Base-by-base conservation (phyloP, 371 early-diverging fungal species). In the Basidiobolus meristosporus region DNA sequence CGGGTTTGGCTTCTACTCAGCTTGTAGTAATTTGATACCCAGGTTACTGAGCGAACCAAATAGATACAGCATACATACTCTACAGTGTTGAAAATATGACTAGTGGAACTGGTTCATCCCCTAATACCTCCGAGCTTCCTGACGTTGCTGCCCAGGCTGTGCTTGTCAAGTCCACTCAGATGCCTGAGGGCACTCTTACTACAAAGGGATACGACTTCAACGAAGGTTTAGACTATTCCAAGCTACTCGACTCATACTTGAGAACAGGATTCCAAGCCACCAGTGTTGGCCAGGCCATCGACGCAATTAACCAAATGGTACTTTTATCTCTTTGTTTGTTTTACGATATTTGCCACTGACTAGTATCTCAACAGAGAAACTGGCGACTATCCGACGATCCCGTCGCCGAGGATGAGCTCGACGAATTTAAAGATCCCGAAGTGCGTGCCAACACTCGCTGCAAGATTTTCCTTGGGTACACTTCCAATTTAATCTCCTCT, bases 391-490 rank as follows among this genome's bases (percentile, higher is more conserved):
- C 82, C 1, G 82, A 91, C 48, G 90, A 90, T 19, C 82, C 82
- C 10, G 47, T 84, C 16, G 51, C 56, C 1, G 57, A 44, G 0
- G 70, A 70, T 42, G 85, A 85, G 33, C 47, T 57, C 1, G 77
- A 75, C 21, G 77, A 83, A 16, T 68, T 62, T 16, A 57, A 63
- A 38, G 79, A 82, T 40, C 69, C 76, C 0, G 62, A 60, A 40
- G 59, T 62, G 15, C 70, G 90, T 16, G 43, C 51, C 34, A 53
- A 64, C 9, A 68, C 69, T 39, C 83, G 80, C 49, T 93, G 93
- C 68, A 95, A 93, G 59, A 89, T 97, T 21, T 97, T 93, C 50
- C 56, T 97, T 31, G 96, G 96, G 2, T 97, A 90, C 52, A 99
- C 99, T 2, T 93, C 95, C 32, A 99, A 99, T 57, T 62, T 99